Evolutionary conservation across 495 filamentous ascomycete genomes (phyloP), one percentile per base, ranked within the genome.

Genomic region (Hyaloscypha bicolor): DNA sequence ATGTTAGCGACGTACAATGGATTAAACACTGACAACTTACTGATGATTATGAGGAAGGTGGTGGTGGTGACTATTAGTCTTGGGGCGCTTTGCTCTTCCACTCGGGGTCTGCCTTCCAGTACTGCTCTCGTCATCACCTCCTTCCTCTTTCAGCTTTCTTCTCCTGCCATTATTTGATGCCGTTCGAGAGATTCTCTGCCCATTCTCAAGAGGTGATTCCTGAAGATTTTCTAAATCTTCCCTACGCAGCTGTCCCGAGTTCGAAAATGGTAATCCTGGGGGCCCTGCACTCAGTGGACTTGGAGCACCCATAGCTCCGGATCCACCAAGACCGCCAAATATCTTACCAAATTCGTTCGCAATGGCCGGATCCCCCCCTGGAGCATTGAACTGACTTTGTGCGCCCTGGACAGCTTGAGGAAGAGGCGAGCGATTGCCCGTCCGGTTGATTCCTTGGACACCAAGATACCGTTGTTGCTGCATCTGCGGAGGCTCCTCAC

Each of bases 361-460:
- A 72, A 97, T 93, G 11, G 87, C 87, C 0, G 93, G 88, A 71
- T 96, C 93, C 6, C 88, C 90, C 29, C 87, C 86, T 2, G 91
- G 90, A 16, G 90, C 90, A 39, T 88, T 82, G 39, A 87, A 83
- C 69, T 91, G 90, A 35, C 88, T 90, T 78, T 96, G 93, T 6
- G 92, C 93, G 21, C 93, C 93, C 73, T 97, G 93, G 3, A 97
- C 93, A 11, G 93, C 93, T 77, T 97, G 93, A 6, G 93, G 93
- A 19, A 96, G 80, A 0, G 93, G 93, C 29, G 93, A 97, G 21
- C 85, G 73, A 16, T 88, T 82, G 0, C 88, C 89, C 64, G 84
- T 85, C 35, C 88, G 84, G 72, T 86, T 87, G n/a, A 85, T 83
- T 64, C 90, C 88, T 61, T 86, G 82, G 29, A 90, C 76, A n/a